Conservation (phyloP, 2,329 filamentous ascomycete species). For the Trichophyton verrucosum region DNA sequence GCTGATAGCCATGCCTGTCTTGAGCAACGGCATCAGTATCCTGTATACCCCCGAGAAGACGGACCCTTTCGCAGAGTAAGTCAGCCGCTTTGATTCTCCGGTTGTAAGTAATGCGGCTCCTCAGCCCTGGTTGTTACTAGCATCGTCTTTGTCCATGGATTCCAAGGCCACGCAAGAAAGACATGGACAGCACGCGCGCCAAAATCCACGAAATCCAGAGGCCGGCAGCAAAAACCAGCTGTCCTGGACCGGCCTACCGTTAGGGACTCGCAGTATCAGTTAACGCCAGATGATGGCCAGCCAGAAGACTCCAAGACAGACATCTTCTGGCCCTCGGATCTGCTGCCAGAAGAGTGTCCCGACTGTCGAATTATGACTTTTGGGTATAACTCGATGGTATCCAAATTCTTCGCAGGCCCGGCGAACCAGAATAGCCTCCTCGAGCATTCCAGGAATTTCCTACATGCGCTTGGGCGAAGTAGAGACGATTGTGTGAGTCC, state of each 20-base stretch:
- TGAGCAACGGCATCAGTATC: no score
- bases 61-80: background rate
- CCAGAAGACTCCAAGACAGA: background rate
- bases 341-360: conserved; percentile 10
- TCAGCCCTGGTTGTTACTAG: background rate
- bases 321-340: conserved; percentile 6
- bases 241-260: background rate
- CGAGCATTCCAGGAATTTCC: background rate
- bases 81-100: no score
- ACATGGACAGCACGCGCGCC: conserved; percentile 9
- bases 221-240: background rate
- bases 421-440: background rate
- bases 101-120: no score
- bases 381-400: conserved; percentile 14
- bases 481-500: background rate
- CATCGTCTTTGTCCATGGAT: conserved; percentile 24
- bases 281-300: no score
- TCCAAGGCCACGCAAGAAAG: conserved; percentile 17
- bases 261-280: background rate
- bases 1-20: no score
- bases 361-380: conserved; percentile 12
- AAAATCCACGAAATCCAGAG: background rate
- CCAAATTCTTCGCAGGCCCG: background rate
- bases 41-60: background rate
- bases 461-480: background rate